These are phyloP conservation scores for Aquilaria yunnanensis DNA, from an alignment of 345 rosid genomes.

Conservation along the genomic window DNA sequence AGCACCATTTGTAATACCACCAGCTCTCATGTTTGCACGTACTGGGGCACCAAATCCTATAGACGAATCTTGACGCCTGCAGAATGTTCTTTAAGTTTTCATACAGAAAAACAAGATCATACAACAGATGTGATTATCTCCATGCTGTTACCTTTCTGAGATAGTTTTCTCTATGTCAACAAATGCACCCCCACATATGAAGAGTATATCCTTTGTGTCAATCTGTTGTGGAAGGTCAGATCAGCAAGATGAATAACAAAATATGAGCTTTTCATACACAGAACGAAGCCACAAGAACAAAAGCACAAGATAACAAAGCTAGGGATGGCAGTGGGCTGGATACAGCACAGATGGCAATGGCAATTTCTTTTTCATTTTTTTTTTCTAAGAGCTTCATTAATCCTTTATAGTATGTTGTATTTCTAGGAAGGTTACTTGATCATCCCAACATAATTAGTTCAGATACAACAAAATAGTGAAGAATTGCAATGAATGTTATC, in stretches of 20 bases:
- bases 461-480: no score
- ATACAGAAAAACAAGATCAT: background rate
- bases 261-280: background rate
- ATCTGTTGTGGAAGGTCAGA: slow-evolving; percentile 40
- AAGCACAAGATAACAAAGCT: slow-evolving; percentile 1
- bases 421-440: no score
- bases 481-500: no score
- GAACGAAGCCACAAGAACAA: background rate
- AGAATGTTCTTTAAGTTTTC: slow-evolving; percentile 8
- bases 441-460: no score
- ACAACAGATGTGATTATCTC: background rate
- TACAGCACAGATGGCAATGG: no score
- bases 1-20: slow-evolving; percentile 69
- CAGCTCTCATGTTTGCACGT: slow-evolving; percentile 91
- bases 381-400: no score
- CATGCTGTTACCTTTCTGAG: slow-evolving; percentile 71
- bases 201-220: slow-evolving; percentile 97
- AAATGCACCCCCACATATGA: slow-evolving; percentile 98
- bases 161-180: slow-evolving; percentile 95
- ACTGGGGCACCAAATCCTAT: slow-evolving; percentile 98
- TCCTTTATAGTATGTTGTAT: no score
- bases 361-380: no score
- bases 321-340: background rate
- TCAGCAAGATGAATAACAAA: background rate
- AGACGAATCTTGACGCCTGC: slow-evolving; percentile 96